A percentile compares a stretch with the other conserved stretches of the same genome.
Conservation (phyloP, 2,329 filamentous ascomycete species). For the Ascocoryne sarcoides region DNA sequence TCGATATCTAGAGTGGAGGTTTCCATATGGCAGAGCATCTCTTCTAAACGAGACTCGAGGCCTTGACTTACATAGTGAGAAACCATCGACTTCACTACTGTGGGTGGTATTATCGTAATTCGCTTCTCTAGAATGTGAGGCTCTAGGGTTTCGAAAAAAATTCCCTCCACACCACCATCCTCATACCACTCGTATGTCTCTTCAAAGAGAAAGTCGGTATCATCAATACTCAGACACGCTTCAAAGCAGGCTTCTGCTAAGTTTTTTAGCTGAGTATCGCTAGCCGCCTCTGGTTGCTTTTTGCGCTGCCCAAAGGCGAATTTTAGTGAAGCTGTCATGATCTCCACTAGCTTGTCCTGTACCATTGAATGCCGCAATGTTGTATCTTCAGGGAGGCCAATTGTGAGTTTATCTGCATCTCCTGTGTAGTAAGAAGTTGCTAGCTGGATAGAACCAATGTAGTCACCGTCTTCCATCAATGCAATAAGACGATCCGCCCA, state of each 20-base stretch:
- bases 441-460: conserved; percentile 80
- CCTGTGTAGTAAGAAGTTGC: conserved; percentile 90
- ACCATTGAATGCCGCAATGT: conserved; percentile 70
- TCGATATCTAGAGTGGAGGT: conserved; percentile 89
- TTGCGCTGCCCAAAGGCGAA: conserved; percentile 71
- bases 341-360: conserved; percentile 80
- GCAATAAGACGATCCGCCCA: conserved; percentile 93
- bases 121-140: conserved; percentile 74
- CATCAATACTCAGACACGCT: conserved; percentile 69
- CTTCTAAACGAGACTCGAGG: conserved; percentile 72
- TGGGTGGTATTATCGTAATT: conserved; percentile 68
- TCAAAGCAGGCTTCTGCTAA: conserved; percentile 76
- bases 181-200: conserved; percentile 88
- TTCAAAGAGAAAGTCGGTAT: conserved; percentile 80
- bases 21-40: conserved; percentile 89
- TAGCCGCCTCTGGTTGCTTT: conserved; percentile 33
- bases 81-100: conserved; percentile 78
- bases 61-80: conserved; percentile 69
- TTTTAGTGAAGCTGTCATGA: conserved; percentile 84
- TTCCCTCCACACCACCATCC: conserved; percentile 59
- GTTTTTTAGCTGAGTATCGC: conserved; percentile 53
- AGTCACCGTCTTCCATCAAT: conserved; percentile 94
- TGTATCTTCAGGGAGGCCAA: conserved; percentile 84
- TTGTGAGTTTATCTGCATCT: conserved; percentile 85
- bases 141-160: conserved; percentile 85